Evolutionary conservation across 257 asterid species (phyloP).

Genomic region (Solanum pinnatisectum): DNA sequence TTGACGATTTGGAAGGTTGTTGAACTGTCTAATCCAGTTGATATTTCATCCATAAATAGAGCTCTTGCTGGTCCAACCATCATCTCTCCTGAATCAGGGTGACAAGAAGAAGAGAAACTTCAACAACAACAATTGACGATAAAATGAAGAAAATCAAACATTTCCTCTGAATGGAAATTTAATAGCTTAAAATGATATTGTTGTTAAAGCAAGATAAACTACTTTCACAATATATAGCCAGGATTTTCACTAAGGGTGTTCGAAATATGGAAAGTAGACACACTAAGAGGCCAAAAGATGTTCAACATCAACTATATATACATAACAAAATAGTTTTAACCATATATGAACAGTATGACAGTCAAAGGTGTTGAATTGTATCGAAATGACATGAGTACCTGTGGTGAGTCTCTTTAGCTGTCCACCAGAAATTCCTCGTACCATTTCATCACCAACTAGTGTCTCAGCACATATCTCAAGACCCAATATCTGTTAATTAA

Average conservation of each 20-base stretch:
- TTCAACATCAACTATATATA: not conserved
- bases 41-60: constrained; percentile 90
- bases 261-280: not conserved
- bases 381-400: constrained; percentile 22
- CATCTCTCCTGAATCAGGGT: constrained; percentile 59
- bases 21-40: constrained; percentile 87
- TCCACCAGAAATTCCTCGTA: constrained; percentile 88
- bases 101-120: not conserved
- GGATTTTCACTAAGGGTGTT: not conserved
- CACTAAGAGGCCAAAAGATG: not conserved
- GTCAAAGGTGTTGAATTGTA: not conserved
- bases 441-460: constrained; percentile 77
- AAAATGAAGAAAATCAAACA: not conserved
- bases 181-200: not conserved
- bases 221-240: not conserved
- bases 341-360: not conserved
- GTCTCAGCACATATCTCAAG: constrained; percentile 84
- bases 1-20: constrained; percentile 84
- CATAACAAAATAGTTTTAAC: not conserved
- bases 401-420: constrained; percentile 80
- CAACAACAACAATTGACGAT: not conserved
- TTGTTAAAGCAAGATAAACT: not conserved
- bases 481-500: constrained; percentile 49
- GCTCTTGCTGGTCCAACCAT: constrained; percentile 87
- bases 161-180: not conserved